A percentile compares a stretch with the other conserved stretches of the same genome.
These are phyloP conservation scores for Cladosporium sp. DNA, from an alignment of 2,329 filamentous ascomycete genomes.

Conservation along the genomic window DNA sequence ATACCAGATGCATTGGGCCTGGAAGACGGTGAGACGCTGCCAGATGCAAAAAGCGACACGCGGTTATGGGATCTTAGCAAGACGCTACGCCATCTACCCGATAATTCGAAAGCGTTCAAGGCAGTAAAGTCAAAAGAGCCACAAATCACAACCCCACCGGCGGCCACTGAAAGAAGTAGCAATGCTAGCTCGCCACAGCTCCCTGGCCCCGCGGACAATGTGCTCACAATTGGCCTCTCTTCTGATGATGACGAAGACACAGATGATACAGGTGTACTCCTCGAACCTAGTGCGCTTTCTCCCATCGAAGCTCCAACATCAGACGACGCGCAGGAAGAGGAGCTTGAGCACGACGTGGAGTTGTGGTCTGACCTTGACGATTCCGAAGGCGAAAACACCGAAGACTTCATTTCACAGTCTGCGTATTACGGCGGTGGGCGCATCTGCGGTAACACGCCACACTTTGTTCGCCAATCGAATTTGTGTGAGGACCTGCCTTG, in stretches of 20 bases:
- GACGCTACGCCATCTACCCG: constrained; percentile 28
- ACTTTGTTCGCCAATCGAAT: constrained; percentile 30
- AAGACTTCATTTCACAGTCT: constrained; percentile 30
- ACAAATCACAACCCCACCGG: background rate
- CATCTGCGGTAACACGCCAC: constrained; percentile 33
- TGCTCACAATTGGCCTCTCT: background rate
- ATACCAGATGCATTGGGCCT: constrained; percentile 32
- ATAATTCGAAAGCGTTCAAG: constrained; percentile 24
- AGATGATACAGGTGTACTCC: constrained; percentile 2
- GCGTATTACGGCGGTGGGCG: constrained; percentile 32
- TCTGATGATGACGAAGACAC: constrained; percentile 4
- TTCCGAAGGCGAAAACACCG: constrained; percentile 32
- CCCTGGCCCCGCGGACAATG: background rate
- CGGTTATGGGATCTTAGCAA: constrained; percentile 37
- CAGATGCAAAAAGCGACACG: constrained; percentile 24
- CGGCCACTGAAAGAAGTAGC: constrained; percentile 2
- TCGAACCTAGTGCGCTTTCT: background rate
- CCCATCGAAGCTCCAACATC: background rate
- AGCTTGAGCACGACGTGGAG: constrained; percentile 2
- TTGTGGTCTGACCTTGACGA: constrained; percentile 25
- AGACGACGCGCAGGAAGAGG: background rate
- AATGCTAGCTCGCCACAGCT: constrained; percentile 1
- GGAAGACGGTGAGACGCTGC: constrained; percentile 25
- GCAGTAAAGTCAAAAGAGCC: background rate
- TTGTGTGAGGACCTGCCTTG: constrained; percentile 39